Evolutionary conservation across 805 yeast genomes (phyloP).

Genomic region (Priceomyces haplophilus): DNA sequence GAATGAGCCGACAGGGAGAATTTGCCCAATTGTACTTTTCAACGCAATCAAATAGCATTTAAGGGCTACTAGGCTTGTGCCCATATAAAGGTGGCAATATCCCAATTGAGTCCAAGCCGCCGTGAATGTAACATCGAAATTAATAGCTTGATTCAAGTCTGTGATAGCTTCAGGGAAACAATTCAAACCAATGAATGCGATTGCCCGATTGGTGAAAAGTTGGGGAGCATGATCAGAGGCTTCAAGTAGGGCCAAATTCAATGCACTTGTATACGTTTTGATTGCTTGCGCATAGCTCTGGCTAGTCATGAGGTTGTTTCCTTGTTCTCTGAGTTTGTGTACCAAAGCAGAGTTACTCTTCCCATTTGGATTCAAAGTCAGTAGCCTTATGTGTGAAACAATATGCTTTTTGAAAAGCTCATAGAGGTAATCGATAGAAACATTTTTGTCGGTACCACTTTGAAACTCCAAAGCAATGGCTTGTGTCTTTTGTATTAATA

Average conservation of each 20-base stretch:
- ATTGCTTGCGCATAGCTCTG: constrained; percentile 39
- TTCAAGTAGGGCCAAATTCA: constrained; percentile 18
- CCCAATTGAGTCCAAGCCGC: constrained; percentile 46
- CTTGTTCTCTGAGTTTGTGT: constrained; percentile 32
- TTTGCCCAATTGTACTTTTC: constrained; percentile 26
- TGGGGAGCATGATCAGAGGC: constrained; percentile 24
- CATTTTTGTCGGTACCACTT: constrained; percentile 1
- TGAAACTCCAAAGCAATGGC: constrained; percentile 11
- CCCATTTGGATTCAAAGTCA: neutral
- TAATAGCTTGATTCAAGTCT: constrained; percentile 33
- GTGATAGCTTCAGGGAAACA: constrained; percentile 39
- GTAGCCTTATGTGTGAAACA: constrained; percentile 2
- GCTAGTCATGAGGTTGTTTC: constrained; percentile 38
- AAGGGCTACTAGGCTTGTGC: constrained; percentile 30
- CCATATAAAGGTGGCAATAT: constrained; percentile 42
- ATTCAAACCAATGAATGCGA: constrained; percentile 40
- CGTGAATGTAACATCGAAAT: constrained; percentile 29
- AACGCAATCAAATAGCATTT: constrained; percentile 33
- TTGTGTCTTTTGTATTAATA: constrained; percentile 10
- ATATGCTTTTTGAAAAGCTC: constrained; percentile 9
- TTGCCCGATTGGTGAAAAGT: constrained; percentile 36
- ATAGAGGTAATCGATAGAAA: constrained; percentile 9
- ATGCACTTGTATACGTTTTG: constrained; percentile 35
- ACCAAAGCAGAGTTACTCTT: constrained; percentile 8
- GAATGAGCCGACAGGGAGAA: constrained; percentile 24